Evolutionary conservation across 1,284 basidiomycete genomes (phyloP), one percentile per base, ranked within the genome.

Genomic region (Cutaneotrichosporon cavernicola): DNA sequence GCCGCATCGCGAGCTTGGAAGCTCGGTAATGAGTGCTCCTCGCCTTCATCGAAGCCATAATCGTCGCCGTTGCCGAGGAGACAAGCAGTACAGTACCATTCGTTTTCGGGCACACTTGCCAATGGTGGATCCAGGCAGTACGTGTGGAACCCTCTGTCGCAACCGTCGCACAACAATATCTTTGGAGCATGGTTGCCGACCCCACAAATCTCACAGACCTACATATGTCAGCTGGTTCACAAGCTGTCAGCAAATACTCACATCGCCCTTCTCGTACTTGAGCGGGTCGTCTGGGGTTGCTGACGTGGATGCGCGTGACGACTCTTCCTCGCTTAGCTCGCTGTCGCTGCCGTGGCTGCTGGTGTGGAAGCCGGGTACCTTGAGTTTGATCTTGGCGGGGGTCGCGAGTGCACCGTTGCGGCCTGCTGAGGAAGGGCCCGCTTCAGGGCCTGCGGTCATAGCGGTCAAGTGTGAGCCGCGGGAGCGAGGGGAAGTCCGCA

Each of bases 21-120:
- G 72, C 88, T 92, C 50, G 91, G 86, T 51, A 99, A 84, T 67
- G 88, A 89, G 79, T 99, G 96, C 70, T 97, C 95, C 79, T 98
- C 90, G 61, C 97, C 97, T 74, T 98, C 96, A 72, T 98, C 96
- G 74, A 99, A 99, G 50, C 97, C 97, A 75, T 92, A 99, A 80
- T 98, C 97, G 63, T 92, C 92, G n/a, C 96, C 95, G 0, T 92
- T 97, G 32, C 89, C 90, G 52, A 95, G 87, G 18, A 99, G 84
- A 76, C 97, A 99, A 1, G 89, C 88, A 71, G 92, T 91, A 79
- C 97, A 99, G 80, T 89, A 98, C 96, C 97, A 99, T 60, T 81
- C 79, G 62, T 93, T 91, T 70, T 89, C 90, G 3, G 97, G 96
- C 61, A 98, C 90, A 5, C 84, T 82, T 3, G 85, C 81, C 55